Evolutionary conservation across 169 alveolate species (phyloP), one percentile per base, ranked within the genome.

Genomic region (Neospora caninum): DNA sequence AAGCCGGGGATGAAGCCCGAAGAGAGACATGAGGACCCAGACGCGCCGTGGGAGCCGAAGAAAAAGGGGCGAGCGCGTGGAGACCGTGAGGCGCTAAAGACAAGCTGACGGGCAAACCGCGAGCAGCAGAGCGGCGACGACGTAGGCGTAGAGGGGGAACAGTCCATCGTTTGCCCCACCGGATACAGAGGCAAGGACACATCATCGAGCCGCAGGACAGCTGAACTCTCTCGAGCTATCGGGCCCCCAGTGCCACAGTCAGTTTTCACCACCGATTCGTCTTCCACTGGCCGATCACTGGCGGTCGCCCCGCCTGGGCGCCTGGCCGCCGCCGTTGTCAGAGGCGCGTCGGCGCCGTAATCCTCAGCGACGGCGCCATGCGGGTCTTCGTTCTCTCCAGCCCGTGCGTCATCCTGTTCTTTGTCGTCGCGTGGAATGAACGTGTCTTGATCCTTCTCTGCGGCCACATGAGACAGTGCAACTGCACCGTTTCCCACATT

Each of bases 171-270:
- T 36, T 78, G 86, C 43, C 49, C n/a, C 1, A 38, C 4, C n/a
- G 86, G 86, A 38, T 78, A 78, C 22, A 78, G 86, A n/a, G 86
- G 86, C 49, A 78, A 38, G 29, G 86, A 78, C 49, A 78, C 49
- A 78, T 78, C 86, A 10, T 78, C 86, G 39, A 78, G 45, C n/a
- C 73, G 16, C 34, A 64, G 31, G 7, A 64, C 73, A 16, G 73
- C 34, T 22, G 73, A 22, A 27, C 73, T 27, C 34, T 64, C 73
- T 16, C 73, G 73, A 27, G 73, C 7, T 29, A 1, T 1, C 73
- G 73, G 20, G 34, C 20, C 73, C 4, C 31, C 73, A 27, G 16
- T 22, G 73, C 73, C 73, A 22, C 7, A 29, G 27, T 53, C 64
- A 7, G 64, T 10, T 10, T 53, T 18, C 64, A 53, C 27, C 64